These are phyloP conservation scores for Murraya koenigii DNA, from an alignment of 345 rosid species.

Conservation along the genomic window DNA sequence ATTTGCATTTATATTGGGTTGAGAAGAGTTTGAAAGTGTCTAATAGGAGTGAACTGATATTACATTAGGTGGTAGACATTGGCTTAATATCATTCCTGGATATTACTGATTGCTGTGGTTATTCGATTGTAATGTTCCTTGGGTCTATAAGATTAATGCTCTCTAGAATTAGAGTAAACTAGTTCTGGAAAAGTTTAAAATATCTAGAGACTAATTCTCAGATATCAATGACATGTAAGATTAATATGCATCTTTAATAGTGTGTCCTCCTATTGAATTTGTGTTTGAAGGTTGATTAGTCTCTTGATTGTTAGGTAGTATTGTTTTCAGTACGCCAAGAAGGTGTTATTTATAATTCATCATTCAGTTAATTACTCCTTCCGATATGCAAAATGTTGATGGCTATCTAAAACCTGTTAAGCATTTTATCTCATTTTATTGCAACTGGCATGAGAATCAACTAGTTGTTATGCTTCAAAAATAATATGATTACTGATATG, in stretches of 20 bases:
- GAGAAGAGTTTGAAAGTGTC: background rate
- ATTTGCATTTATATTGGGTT: background rate
- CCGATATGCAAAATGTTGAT: background rate
- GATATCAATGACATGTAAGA: background rate
- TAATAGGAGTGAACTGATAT: background rate
- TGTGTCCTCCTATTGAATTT: background rate
- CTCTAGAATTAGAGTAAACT: background rate
- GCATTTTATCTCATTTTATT: background rate
- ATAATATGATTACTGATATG: background rate
- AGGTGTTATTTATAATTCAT: background rate
- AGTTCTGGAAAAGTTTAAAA: background rate
- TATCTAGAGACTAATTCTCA: background rate
- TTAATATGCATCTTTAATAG: background rate
- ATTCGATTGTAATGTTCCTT: background rate
- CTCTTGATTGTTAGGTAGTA: background rate
- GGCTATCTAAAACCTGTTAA: background rate
- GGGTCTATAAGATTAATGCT: conserved; percentile 6
- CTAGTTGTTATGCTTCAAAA: background rate
- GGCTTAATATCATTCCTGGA: background rate
- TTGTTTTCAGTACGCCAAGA: background rate
- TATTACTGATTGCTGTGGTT: background rate
- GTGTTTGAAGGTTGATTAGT: background rate
- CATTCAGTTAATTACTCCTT: background rate
- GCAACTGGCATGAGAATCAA: background rate
- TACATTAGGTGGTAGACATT: background rate